phyloP scores from a whole-genome alignment of 2,329 filamentous ascomycete genomes.

The Orbilia quercus region DNA sequence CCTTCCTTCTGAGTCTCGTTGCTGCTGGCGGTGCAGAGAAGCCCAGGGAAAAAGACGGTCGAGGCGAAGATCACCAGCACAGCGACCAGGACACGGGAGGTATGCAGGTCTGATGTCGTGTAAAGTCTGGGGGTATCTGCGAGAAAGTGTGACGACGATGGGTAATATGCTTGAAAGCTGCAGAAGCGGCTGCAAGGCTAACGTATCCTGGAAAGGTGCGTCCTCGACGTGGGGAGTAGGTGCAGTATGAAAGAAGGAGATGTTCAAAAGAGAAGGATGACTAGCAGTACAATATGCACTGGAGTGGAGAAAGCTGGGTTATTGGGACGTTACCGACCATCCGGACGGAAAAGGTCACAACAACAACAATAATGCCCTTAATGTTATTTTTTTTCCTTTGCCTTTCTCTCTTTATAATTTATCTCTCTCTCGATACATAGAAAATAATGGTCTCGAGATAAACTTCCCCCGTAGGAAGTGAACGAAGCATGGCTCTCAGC shows the following conservation, averaged over 20 bases:
- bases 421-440: slow-evolving; percentile 34
- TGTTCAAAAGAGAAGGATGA: slow-evolving; percentile 53
- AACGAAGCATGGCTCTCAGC: slow-evolving; percentile 2
- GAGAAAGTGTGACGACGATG: slow-evolving; percentile 53
- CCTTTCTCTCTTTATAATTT: too few relatives aligned
- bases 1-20: slow-evolving; percentile 44
- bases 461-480: slow-evolving; percentile 15
- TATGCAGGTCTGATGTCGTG: slow-evolving; percentile 56
- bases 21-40: slow-evolving; percentile 56
- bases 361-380: slow-evolving; percentile 52
- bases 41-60: slow-evolving; percentile 52
- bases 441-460: slow-evolving; percentile 35
- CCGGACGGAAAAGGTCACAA: slow-evolving; percentile 44
- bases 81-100: slow-evolving; percentile 52
- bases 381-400: too few relatives aligned
- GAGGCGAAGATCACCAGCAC: slow-evolving; percentile 57
- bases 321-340: slow-evolving; percentile 45
- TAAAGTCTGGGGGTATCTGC: slow-evolving; percentile 51
- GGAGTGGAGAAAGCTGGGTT: slow-evolving; percentile 49
- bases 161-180: slow-evolving; percentile 56
- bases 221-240: slow-evolving; percentile 55
- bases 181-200: slow-evolving; percentile 56
- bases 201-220: slow-evolving; percentile 56
- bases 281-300: slow-evolving; percentile 50
- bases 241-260: slow-evolving; percentile 55